Base-by-base conservation (phyloP, 1,284 basidiomycete species). In the Omphalotus olearius region DNA sequence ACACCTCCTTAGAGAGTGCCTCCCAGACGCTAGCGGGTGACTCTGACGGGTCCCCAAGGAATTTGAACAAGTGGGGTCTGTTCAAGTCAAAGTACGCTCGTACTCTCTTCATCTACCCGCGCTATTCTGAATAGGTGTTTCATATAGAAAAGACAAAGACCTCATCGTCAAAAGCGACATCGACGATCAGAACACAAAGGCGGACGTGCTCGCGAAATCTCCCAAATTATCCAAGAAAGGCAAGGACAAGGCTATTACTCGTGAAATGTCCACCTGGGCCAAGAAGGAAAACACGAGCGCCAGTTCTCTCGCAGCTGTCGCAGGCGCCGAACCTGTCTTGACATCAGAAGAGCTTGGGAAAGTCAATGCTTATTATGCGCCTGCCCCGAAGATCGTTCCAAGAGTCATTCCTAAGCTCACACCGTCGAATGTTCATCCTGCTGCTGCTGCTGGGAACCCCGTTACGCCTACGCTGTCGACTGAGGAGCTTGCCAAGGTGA, bases 261-360 rank as follows among this genome's bases (percentile, higher is more conserved):
- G 30, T 7, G 30, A 33, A n/a, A n/a, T n/a, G n/a, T 33, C 11
- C 17, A 7, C 39, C 17, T n/a, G 10, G 11, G 14, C 5, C 41
- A n/a, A 7, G n/a, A 30, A n/a, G 25, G 30, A 30, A 16, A 45
- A 45, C 26, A 28, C 25, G 17, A n/a, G 9, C 17, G 13, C 25
- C 43, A 17, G 9, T 18, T 25, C 25, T 4, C 43, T 10, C 4
- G 20, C 2, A 28, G 16, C 41, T 17, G 6, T 26, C 23, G 3
- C 23, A 23, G 23, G 23, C 23, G 23, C 23, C 38, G 20, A 14
- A 28, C 41, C 41, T 17, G 6, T 26, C 17, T 26, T 45, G 30
- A 28, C 43, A 25, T 2, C 43, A n/a, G 43, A 45, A n/a, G 43
- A 45, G 7, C 30, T 45, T 20, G 43, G 43, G 7, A 45, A 45